A percentile compares a stretch with the other conserved stretches of the same genome.
phyloP scores from a whole-genome alignment of 352 stramenopile genomes.

The Phytopythium delawarense region DNA sequence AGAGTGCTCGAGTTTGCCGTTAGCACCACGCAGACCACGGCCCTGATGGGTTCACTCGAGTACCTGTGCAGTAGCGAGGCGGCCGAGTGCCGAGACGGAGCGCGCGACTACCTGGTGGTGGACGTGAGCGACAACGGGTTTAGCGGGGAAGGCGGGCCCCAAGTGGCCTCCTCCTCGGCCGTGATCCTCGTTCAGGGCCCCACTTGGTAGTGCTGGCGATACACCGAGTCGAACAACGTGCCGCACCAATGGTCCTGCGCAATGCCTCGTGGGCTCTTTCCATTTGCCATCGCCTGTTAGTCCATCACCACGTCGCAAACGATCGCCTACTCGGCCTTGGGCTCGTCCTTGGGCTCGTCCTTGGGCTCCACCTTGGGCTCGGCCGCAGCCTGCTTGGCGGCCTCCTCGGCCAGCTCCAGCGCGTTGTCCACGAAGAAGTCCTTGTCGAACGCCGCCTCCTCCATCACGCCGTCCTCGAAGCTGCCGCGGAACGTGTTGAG shows the following conservation, averaged over 20 bases:
- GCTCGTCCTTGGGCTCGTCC: slow-evolving; percentile 16
- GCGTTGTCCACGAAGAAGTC: slow-evolving; percentile 84
- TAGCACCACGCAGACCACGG: slow-evolving; percentile 10
- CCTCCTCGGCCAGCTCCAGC: slow-evolving; percentile 72
- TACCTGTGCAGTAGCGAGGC: slow-evolving; percentile 33
- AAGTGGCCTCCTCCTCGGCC: slow-evolving; percentile 15
- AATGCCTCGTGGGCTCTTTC: neutral
- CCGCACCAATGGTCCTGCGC: neutral
- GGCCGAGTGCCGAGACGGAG: slow-evolving; percentile 20
- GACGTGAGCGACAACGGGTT: slow-evolving; percentile 61
- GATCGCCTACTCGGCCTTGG: neutral
- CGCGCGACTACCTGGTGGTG: slow-evolving; percentile 32
- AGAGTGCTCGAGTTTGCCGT: slow-evolving; percentile 35
- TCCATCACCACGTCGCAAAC: neutral
- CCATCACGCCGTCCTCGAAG: slow-evolving; percentile 48
- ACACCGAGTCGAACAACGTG: neutral
- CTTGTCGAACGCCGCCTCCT: slow-evolving; percentile 66
- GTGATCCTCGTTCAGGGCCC: slow-evolving; percentile 1
- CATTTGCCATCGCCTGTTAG: slow-evolving; percentile 1
- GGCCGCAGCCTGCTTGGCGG: slow-evolving; percentile 10
- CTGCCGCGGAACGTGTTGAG: slow-evolving; percentile 79
- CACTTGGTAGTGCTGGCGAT: neutral
- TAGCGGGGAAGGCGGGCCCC: slow-evolving; percentile 28
- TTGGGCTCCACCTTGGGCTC: slow-evolving; percentile 7
- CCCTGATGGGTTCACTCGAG: slow-evolving; percentile 28